Evolutionary conservation across 306 rosid species (phyloP), one percentile per base, ranked within the genome.

Genomic region (Acacia acuminata): DNA sequence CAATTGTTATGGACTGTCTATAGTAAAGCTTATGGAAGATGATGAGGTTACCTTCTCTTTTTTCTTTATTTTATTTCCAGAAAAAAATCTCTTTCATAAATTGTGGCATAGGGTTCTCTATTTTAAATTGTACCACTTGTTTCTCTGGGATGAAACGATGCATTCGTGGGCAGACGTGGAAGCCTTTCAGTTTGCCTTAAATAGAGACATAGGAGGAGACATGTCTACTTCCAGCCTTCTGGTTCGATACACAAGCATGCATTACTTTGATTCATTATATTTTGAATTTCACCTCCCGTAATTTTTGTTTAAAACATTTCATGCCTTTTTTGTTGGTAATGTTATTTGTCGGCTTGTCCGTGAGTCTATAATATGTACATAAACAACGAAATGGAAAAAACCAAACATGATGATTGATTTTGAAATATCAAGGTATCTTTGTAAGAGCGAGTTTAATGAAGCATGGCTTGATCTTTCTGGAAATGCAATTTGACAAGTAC

Each of bases 21-120:
- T 94, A 73, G 88, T 94, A 90, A 92, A 94, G 90, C 94, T 94
- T 75, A 89, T 94, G 56, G 98, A 94, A 77, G 98, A 92, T 77
- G 98, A 92, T 5, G 98, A 94, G 94, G 97, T 94, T 78, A 79
- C 67, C 8, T 69, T 30, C 78, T 82, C 72, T 68, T 71, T 25
- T 48, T 38, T 77, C 55, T 81, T 65, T 61, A 34, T 34, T 68
- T 45, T 76, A 17, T 60, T 43, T 76, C 34, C n/a, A 36, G 19
- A 48, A 77, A 83, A 70, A 74, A 55, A 4, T 70, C 14, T 8
- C 64, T 25, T 78, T 63, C 44, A 30, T 40, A 48, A 76, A 69
- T 77, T 56, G 38, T 48, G 55, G 58, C 67, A 27, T 42, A 56
- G 36, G 42, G 82, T 86, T 61, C 12, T 71, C 67, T 30, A 40